phyloP scores from a whole-genome alignment of 306 rosid genomes.

The Boehmeria nivea region DNA sequence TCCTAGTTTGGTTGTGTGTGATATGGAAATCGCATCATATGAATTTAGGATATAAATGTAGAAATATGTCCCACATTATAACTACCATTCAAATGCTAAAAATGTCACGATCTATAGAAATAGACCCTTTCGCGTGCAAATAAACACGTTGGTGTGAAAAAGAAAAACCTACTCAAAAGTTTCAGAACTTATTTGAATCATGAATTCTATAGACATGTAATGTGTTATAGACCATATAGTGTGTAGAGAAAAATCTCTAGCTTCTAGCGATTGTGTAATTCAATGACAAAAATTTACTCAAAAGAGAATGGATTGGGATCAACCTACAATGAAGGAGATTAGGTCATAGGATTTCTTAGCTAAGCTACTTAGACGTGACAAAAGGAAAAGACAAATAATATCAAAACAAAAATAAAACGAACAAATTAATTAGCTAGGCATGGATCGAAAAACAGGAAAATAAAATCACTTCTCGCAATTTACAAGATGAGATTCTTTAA shows the following conservation, averaged over 20 bases:
- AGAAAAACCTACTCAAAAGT: neutral
- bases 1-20: no score
- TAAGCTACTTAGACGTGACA: neutral
- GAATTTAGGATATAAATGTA: no score
- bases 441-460: neutral
- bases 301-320: neutral
- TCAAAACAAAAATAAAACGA: neutral
- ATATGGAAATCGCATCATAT: no score
- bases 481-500: neutral
- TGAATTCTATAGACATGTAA: neutral
- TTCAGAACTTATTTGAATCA: neutral
- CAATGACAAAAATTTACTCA: neutral
- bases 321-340: neutral
- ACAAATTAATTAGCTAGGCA: neutral
- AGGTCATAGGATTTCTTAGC: no score
- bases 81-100: neutral
- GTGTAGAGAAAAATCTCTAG: neutral
- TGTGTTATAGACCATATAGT: constrained; percentile 9
- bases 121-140: neutral
- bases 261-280: constrained; percentile 2
- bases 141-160: neutral
- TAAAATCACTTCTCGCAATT: neutral
- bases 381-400: neutral
- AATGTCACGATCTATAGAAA: neutral
- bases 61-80: no score